Conservation (phyloP, 169 alveolate genomes). For the Condylostoma magnum region DNA sequence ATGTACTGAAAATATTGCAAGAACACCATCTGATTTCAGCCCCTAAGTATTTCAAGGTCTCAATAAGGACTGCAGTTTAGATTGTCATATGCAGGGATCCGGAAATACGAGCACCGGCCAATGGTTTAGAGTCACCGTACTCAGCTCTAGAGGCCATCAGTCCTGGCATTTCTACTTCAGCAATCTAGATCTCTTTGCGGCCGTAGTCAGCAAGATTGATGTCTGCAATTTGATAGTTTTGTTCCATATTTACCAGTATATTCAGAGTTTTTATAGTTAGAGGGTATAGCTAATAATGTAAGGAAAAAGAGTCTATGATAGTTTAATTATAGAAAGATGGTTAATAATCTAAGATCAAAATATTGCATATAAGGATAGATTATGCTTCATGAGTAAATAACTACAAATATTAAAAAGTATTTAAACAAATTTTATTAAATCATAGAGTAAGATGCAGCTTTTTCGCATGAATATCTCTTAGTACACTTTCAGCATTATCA, state of each 20-base stretch:
- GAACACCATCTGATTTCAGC: slow-evolving; percentile 98
- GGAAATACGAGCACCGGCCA: slow-evolving; percentile 93
- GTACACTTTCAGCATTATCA: too few relatives aligned
- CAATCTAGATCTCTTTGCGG: slow-evolving; percentile 90
- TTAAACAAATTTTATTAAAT: too few relatives aligned
- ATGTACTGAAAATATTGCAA: slow-evolving; percentile 97
- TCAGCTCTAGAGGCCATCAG: slow-evolving; percentile 90
- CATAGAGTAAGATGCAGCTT: too few relatives aligned
- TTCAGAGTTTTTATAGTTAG: neutral
- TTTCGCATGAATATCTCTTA: too few relatives aligned
- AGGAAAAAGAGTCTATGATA: too few relatives aligned
- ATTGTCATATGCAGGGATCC: slow-evolving; percentile 98
- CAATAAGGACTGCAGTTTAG: slow-evolving; percentile 88
- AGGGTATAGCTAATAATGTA: too few relatives aligned
- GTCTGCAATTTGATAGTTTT: slow-evolving; percentile 79
- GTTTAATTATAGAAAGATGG: too few relatives aligned
- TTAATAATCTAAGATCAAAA: too few relatives aligned
- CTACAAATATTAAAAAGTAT: too few relatives aligned
- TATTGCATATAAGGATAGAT: too few relatives aligned
- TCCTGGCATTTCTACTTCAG: slow-evolving; percentile 98
- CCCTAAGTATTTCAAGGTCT: slow-evolving; percentile 82
- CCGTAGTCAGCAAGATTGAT: slow-evolving; percentile 92
- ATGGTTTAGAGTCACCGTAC: slow-evolving; percentile 86
- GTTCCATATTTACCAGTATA: slow-evolving; percentile 11
- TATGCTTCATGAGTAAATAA: too few relatives aligned